A percentile compares a stretch with the other conserved stretches of the same genome.
Conservation (phyloP, 768 basidiomycete genomes). For the Russula foetens region DNA sequence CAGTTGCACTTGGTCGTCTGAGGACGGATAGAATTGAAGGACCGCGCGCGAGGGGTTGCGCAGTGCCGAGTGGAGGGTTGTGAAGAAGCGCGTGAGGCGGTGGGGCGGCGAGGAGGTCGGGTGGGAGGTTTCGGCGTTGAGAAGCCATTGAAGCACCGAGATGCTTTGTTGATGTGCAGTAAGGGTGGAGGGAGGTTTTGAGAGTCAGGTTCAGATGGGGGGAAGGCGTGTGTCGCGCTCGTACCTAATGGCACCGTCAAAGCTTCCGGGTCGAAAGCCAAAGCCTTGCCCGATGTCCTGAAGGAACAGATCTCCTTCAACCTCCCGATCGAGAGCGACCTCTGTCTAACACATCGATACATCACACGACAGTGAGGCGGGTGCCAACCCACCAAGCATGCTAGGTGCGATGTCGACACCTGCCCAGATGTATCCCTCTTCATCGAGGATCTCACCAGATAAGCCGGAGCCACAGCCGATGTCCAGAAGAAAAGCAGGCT, state of each 20-base stretch:
- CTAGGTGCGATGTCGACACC: slow-evolving; percentile 94
- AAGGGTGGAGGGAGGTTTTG: neutral
- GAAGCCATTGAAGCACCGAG: slow-evolving; percentile 97
- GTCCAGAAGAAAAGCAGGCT: slow-evolving; percentile 83
- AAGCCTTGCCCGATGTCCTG: slow-evolving; percentile 99
- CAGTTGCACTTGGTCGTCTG: slow-evolving; percentile 93
- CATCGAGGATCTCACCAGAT: slow-evolving; percentile 92
- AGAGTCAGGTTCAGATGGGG: neutral
- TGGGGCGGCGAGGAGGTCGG: slow-evolving; percentile 85
- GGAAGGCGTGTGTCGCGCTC: slow-evolving; percentile 16
- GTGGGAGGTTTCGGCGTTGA: slow-evolving; percentile 91
- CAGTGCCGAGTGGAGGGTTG: slow-evolving; percentile 80
- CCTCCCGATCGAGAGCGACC: slow-evolving; percentile 91
- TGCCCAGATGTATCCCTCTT: slow-evolving; percentile 88
- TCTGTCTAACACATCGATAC: slow-evolving; percentile 38
- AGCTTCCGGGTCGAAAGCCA: slow-evolving; percentile 92
- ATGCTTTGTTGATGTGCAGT: slow-evolving; percentile 47
- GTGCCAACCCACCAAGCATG: slow-evolving; percentile 88
- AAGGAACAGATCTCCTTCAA: slow-evolving; percentile 92
- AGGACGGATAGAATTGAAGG: slow-evolving; percentile 93
- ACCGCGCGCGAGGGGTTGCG: slow-evolving; percentile 81
- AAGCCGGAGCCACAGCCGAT: slow-evolving; percentile 97
- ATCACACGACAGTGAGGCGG: neutral
- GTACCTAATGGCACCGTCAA: slow-evolving; percentile 96
- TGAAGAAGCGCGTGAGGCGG: slow-evolving; percentile 83